These are phyloP conservation scores for Lagenidium sp. DNA, from an alignment of 352 stramenopile species.

Conservation along the genomic window DNA sequence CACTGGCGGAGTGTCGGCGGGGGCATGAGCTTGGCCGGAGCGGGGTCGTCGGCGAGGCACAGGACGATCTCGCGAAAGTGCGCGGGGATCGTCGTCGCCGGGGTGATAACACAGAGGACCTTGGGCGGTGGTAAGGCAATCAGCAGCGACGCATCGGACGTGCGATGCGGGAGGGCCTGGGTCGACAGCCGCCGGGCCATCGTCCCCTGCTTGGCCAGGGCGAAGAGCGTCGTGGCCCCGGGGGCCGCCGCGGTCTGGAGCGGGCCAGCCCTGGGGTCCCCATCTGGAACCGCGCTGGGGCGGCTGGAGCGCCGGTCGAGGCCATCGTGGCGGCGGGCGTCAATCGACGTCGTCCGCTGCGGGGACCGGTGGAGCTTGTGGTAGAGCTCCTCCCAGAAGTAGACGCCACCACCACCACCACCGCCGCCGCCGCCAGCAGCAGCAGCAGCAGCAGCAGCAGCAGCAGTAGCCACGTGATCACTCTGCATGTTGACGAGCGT, in stretches of 20 bases:
- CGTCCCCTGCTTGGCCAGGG: neutral
- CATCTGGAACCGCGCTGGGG: too few species aligned
- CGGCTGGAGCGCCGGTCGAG: too few species aligned
- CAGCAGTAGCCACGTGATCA: neutral
- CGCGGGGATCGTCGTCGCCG: too few species aligned
- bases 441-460: too few species aligned
- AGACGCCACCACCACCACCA: too few species aligned
- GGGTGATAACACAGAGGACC: too few species aligned
- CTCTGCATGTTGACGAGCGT: constrained; percentile 34
- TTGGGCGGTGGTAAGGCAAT: too few species aligned
- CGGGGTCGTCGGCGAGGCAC: constrained; percentile 1
- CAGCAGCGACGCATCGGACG: neutral
- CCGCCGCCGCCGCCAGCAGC: too few species aligned
- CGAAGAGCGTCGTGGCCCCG: too few species aligned
- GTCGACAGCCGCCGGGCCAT: neutral
- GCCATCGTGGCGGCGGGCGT: neutral
- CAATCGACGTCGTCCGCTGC: constrained; percentile 16
- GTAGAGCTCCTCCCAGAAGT: constrained; percentile 39
- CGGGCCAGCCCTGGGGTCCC: too few species aligned
- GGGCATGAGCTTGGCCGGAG: constrained; percentile 2
- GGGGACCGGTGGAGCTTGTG: constrained; percentile 26
- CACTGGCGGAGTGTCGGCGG: constrained; percentile 24
- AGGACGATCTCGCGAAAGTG: constrained; percentile 12
- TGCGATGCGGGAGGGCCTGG: neutral
- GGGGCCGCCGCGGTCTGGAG: too few species aligned